These are phyloP conservation scores for Rhizopus arrhizus DNA, from an alignment of 371 early-diverging fungal genomes.

Conservation along the genomic window DNA sequence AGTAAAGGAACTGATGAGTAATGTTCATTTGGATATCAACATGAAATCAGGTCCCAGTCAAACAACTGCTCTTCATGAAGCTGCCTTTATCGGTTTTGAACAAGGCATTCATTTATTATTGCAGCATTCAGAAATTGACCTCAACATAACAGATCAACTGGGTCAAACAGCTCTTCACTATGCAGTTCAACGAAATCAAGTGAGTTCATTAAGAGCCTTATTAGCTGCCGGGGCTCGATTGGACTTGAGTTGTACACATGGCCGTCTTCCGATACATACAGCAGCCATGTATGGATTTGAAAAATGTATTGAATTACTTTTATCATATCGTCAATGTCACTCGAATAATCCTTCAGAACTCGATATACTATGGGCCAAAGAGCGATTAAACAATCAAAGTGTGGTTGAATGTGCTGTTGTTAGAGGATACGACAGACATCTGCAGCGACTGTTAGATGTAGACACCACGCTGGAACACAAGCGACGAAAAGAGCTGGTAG, in stretches of 20 bases:
- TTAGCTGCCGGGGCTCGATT: slow-evolving; percentile 33
- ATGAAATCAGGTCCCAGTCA: slow-evolving; percentile 31
- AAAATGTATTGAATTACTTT: slow-evolving; percentile 25
- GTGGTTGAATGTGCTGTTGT: slow-evolving; percentile 34
- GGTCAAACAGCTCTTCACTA: slow-evolving; percentile 40
- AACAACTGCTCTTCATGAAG: slow-evolving; percentile 46
- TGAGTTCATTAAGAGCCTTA: slow-evolving; percentile 24
- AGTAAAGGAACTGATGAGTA: slow-evolving; percentile 23
- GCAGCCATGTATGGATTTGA: slow-evolving; percentile 32
- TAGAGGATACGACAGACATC: slow-evolving; percentile 27
- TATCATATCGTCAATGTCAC: slow-evolving; percentile 4
- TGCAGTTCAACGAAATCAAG: slow-evolving; percentile 38
- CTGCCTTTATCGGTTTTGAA: slow-evolving; percentile 36
- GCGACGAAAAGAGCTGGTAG: slow-evolving; percentile 1
- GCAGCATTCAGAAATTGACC: slow-evolving; percentile 32
- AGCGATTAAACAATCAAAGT: slow-evolving; percentile 13
- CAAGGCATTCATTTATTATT: slow-evolving; percentile 33
- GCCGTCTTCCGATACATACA: slow-evolving; percentile 36
- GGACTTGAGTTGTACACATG: slow-evolving; percentile 26
- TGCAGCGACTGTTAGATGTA: slow-evolving; percentile 25
- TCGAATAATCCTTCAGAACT: slow-evolving; percentile 17
- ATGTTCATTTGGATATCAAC: slow-evolving; percentile 36
- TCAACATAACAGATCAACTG: slow-evolving; percentile 26
- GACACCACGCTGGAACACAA: neutral
- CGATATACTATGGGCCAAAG: slow-evolving; percentile 16